Conservation (phyloP, 495 filamentous ascomycete species). For the Aspergillus kassunensis region DNA sequence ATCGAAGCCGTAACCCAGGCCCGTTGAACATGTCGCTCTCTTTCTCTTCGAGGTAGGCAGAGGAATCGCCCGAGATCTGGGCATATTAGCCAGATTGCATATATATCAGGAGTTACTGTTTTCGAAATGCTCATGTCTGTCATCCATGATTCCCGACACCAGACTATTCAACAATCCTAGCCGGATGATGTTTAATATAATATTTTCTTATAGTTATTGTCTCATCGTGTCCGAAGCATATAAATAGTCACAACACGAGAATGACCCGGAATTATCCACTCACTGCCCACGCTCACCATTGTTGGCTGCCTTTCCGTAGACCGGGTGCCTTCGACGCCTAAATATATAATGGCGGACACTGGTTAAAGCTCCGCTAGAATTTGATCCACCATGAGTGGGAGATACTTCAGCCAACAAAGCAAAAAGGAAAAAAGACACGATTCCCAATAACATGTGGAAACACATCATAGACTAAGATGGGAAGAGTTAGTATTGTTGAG, state of each 20-base stretch:
- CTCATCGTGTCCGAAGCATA: too few relatives aligned
- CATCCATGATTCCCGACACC: background rate
- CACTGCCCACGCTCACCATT: too few relatives aligned
- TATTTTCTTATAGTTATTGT: background rate
- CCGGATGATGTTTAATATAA: background rate
- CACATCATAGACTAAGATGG: background rate
- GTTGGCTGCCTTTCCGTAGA: too few relatives aligned
- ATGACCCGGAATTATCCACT: too few relatives aligned
- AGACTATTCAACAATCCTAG: background rate
- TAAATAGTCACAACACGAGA: too few relatives aligned
- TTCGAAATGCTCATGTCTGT: background rate
- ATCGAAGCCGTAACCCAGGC: background rate
- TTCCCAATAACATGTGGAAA: background rate
- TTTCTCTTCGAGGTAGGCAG: too few relatives aligned
- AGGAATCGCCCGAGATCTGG: too few relatives aligned
- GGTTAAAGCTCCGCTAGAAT: background rate
- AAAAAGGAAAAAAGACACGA: background rate
- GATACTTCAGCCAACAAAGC: background rate
- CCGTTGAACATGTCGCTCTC: background rate
- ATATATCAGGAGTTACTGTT: constrained; percentile 1
- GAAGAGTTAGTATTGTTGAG: background rate
- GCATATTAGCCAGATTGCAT: too few relatives aligned
- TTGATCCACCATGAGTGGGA: background rate
- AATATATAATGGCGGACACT: too few relatives aligned
- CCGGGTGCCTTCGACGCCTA: too few relatives aligned